Base-by-base conservation (phyloP, 768 basidiomycete species). In the Tricholoma terreum region DNA sequence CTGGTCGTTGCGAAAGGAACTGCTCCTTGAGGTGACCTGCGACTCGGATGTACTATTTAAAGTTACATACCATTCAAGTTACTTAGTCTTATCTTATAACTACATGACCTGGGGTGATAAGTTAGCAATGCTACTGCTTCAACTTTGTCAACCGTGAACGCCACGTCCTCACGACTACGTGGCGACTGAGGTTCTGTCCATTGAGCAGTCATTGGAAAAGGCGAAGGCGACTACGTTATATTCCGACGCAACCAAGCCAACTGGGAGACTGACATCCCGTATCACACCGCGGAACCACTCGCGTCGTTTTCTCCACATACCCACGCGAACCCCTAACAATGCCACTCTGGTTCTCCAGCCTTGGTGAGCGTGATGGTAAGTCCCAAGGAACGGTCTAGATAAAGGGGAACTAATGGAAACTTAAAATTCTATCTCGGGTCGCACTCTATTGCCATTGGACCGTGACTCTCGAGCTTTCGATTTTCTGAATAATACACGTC, bases 201-300 rank as follows among this genome's bases (percentile, higher is more conserved):
- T 62, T 38, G 61, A 60, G 48, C 54, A 56, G 54, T 57, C 54
- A 35, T 42, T 51, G 4, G 42, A 48, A 38, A 33, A 49, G 1
- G 0, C 54, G 15, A 35, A n/a, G 19, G 38, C 46, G 22, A 48
- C 58, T 49, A n/a, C 51, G n/a, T 45, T 33, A 33, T 54, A 50
- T 54, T 45, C 43, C 43, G 9, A 45, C 6, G 22, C 21, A 45
- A 45, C 43, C n/a, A n/a, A n/a, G n/a, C n/a, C n/a, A n/a, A n/a
- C 38, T 60, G 61, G 61, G 61, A 63, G 42, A 62, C 61, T 12
- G 59, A 62, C 55, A 1, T 59, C 21, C 24, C 53, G 56, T 51
- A 55, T 63, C 50, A 60, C 43, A 10, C 61, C 55, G 43, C 34
- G 43, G 38, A 54, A 58, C 55, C 31, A 35, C 34, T 14, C 50